Evolutionary conservation across 805 yeast genomes (phyloP).

Genomic region (Monosporozyma solicola): DNA sequence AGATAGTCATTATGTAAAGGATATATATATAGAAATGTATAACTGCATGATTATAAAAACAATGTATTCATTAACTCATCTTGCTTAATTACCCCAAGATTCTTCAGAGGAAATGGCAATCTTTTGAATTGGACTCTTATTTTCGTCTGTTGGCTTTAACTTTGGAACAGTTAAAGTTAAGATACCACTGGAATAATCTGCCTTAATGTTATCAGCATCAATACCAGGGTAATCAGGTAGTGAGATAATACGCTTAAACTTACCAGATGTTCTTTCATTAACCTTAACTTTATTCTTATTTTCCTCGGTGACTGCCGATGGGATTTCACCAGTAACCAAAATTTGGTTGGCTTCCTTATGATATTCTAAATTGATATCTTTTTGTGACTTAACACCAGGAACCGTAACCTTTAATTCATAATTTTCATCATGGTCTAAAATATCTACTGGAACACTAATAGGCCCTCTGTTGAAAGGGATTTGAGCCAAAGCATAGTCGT

Average conservation of each 20-base stretch:
- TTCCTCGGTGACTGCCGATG: constrained; percentile 16
- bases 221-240: constrained; percentile 33
- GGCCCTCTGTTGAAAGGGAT: constrained; percentile 15
- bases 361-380: constrained; percentile 38
- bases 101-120: constrained; percentile 27
- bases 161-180: constrained; percentile 37
- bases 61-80: not conserved
- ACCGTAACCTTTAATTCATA: constrained; percentile 37
- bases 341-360: constrained; percentile 38
- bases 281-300: constrained; percentile 21
- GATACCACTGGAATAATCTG: constrained; percentile 39
- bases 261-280: constrained; percentile 33
- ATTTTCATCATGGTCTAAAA: constrained; percentile 35
- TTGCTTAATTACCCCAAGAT: constrained; percentile 11
- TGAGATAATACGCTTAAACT: constrained; percentile 35
- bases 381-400: constrained; percentile 40
- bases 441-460: constrained; percentile 38
- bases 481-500: constrained; percentile 23
- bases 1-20: not conserved
- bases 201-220: constrained; percentile 38
- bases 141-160: constrained; percentile 18
- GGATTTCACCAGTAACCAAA: constrained; percentile 37
- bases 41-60: not conserved
- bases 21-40: not conserved
- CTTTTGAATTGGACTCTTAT: constrained; percentile 16